Evolutionary conservation across 192 early-diverging fungal species (phyloP), one percentile per base, ranked within the genome.

Genomic region (Coemansia sp.): DNA sequence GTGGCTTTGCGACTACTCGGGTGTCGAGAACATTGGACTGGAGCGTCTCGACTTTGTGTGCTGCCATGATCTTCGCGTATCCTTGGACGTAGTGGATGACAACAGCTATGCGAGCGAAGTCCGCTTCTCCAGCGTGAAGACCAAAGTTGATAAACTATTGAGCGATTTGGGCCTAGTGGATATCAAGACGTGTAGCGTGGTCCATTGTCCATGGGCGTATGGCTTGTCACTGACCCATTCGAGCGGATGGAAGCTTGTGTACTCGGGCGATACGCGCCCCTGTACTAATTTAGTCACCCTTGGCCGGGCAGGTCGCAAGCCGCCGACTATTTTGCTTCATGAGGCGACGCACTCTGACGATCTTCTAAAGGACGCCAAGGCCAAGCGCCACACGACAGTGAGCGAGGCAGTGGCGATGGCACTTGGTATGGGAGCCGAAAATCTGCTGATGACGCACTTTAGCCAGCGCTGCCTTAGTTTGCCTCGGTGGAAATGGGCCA

Each of bases 261-360:
- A 91, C 76, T 99, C 97, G 0, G 95, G 97, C 36, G 97, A 99
- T 72, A 97, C 95, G 20, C 87, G 97, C 9, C 97, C 97, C 3
- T 89, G 89, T 63, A 53, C 86, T 24, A 86, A 82, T n/a, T 80
- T 99, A 19, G 87, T 92, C 5, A 50, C 84, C 4, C 85, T 87
- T 31, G 97, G 92, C 2, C 74, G 85, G 36, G 84, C 86, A 29
- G 88, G 90, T 4, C 61, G 68, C 31, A 68, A 61, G 55, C 13
- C 55, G 19, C 81, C 81, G 1, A 91, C 89, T 2, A 67, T 99
- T 0, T 75, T 99, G 42, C 83, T 99, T 61, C 97, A 99, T 76
- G 97, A 99, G 73, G 93, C 97, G 0, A 95, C 95, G 8, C 86
- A 97, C 51, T 88, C 94, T 22, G 89, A 92, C 64, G 86, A 86